phyloP scores from a whole-genome alignment of 2,329 filamentous ascomycete species.

The Talaromyces verruculosus region DNA sequence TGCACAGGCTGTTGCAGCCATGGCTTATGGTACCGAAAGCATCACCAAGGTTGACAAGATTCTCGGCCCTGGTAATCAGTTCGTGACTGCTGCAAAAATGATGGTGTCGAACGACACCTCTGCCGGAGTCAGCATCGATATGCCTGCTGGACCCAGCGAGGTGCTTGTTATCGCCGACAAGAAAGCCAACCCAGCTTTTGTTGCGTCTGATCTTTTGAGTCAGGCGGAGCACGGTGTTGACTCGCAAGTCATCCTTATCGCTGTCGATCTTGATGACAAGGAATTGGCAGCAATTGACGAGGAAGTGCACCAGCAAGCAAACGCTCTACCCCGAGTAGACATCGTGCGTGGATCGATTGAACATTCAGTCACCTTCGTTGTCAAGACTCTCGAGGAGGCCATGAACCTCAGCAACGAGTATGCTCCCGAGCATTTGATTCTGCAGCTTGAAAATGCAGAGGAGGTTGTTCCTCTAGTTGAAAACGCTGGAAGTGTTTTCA shows the following conservation, averaged over 20 bases:
- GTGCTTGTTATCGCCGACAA: conserved; percentile 94
- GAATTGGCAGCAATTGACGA: conserved; percentile 83
- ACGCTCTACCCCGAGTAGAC: conserved; percentile 82
- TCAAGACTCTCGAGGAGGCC: conserved; percentile 68
- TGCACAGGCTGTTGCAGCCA: conserved; percentile 90
- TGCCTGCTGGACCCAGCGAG: conserved; percentile 95
- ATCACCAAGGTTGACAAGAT: conserved; percentile 99
- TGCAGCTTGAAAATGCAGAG: conserved; percentile 79
- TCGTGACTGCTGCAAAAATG: conserved; percentile 99
- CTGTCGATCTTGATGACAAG: conserved; percentile 71
- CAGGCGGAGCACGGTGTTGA: conserved; percentile 97
- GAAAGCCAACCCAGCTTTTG: conserved; percentile 85
- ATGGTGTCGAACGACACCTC: conserved; percentile 95
- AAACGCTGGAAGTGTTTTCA: conserved; percentile 94
- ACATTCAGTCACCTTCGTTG: conserved; percentile 85
- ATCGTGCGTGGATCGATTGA: conserved; percentile 88
- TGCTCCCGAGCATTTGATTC: conserved; percentile 92
- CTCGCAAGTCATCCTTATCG: conserved; percentile 89
- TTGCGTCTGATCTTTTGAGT: conserved; percentile 89
- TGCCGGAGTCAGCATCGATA: conserved; percentile 92
- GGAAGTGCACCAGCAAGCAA: conserved; percentile 83
- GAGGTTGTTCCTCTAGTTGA: conserved; percentile 73
- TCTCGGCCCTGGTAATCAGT: conserved; percentile 94
- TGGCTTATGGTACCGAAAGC: conserved; percentile 95
- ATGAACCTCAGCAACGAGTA: conserved; percentile 88